Evolutionary conservation across 345 rosid genomes (phyloP), one percentile per base, ranked within the genome.

Genomic region (Balakata baccata): DNA sequence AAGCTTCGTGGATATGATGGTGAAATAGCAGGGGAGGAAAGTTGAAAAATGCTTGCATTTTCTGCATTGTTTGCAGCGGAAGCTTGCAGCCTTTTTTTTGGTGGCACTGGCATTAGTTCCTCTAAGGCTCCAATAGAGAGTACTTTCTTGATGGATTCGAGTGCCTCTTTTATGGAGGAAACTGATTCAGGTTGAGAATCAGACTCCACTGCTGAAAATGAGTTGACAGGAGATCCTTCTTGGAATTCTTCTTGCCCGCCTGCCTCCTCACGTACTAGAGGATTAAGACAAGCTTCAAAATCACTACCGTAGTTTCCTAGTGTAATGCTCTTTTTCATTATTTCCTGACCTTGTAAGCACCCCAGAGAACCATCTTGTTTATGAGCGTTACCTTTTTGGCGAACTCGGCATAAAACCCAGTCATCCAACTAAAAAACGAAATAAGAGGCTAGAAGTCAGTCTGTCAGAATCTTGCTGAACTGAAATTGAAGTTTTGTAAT

Each of bases 371-470:
- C 54, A 39, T 39, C 60, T 46, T 70, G 74, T 66, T 25, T 64
- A 3, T 52, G 17, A 7, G 41, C 46, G 60, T 62, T 79, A 43
- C 41, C 60, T 62, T 81, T 85, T 60, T 59, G 73, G 25, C 71
- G 70, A 7, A 86, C 78, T 66, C 84, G 81, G 66, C 84, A 81
- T 43, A 81, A 68, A 29, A 83, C 86, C 81, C 84, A 81, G 37
- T 86, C 81, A 61, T 84, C 85, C 78, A 86, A 72, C 87, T 85
- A 67, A 38, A 37, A 54, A 23, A 65, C 34, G 18, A 22, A 54
- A 71, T 54, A 58, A 64, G 17, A 73, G 51, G 56, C 46, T 37
- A 67, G 0, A 52, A 20, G 13, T 37, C 68, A 50, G 61, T 50
- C 59, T 8, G 10, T 6, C 38, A 17, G 13, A 25, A 7, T 61